Conservation (phyloP, 768 basidiomycete species). For the Jaapia argillacea region DNA sequence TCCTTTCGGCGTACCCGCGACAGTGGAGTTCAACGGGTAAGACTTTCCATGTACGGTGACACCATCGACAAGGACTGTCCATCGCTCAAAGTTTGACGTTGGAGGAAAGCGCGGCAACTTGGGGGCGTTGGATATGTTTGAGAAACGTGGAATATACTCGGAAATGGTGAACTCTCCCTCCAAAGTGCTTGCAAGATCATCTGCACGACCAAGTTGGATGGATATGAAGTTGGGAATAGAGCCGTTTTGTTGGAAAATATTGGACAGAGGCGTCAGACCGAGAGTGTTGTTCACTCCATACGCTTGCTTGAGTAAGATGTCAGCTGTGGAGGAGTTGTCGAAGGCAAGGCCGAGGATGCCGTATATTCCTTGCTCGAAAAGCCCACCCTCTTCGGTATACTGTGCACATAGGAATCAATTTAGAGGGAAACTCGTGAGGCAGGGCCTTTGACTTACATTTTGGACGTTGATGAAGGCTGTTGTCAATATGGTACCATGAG, state of each 20-base stretch:
- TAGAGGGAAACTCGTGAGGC: not conserved
- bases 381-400: not conserved
- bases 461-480: not conserved
- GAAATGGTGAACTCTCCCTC: constrained; percentile 19
- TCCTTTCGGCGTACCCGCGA: constrained; percentile 10
- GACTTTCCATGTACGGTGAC: constrained; percentile 4
- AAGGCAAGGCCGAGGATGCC: not conserved
- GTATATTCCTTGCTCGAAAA: not conserved
- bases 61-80: constrained; percentile 2
- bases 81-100: constrained; percentile 1
- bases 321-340: not conserved
- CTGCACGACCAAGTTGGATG: constrained; percentile 14
- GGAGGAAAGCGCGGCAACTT: constrained; percentile 8
- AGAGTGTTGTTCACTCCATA: constrained; percentile 7
- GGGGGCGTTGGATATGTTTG: constrained; percentile 9
- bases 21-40: constrained; percentile 6
- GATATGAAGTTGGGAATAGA: constrained; percentile 15
- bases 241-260: constrained; percentile 14
- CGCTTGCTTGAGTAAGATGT: constrained; percentile 1
- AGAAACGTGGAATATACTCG: constrained; percentile 13
- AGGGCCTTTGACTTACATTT: not conserved
- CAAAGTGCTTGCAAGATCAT: constrained; percentile 11
- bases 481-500: too few species aligned
- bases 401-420: not conserved
- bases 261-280: constrained; percentile 13